phyloP scores from a whole-genome alignment of 768 basidiomycete species.

The Leccinum barrowsii region DNA sequence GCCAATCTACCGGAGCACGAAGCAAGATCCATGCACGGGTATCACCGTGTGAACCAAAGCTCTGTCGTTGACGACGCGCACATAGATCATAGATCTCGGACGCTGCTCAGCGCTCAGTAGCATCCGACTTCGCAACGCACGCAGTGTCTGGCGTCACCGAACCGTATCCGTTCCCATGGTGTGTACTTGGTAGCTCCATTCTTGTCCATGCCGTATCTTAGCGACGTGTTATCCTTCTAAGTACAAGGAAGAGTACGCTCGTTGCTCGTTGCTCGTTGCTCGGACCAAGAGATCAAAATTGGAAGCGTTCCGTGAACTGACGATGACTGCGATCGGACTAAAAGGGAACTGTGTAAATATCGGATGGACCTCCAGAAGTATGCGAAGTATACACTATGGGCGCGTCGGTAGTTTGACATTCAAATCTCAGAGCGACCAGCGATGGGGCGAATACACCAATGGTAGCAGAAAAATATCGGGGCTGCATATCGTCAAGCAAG shows the following conservation, averaged over 20 bases:
- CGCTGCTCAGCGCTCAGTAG: constrained; percentile 21
- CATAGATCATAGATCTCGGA: constrained; percentile 13
- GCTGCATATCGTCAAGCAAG: neutral
- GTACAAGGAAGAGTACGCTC: constrained; percentile 35
- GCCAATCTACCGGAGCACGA: constrained; percentile 33
- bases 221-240: constrained; percentile 39
- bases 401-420: neutral
- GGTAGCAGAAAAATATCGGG: neutral
- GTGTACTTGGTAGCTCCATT: too few relatives aligned
- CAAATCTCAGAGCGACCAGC: neutral
- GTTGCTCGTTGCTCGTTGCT: constrained; percentile 28
- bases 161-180: constrained; percentile 26
- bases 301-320: constrained; percentile 23
- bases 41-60: neutral
- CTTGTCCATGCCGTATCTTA: constrained; percentile 8
- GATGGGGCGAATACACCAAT: neutral
- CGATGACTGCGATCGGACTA: constrained; percentile 26
- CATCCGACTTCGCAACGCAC: constrained; percentile 21
- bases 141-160: constrained; percentile 30
- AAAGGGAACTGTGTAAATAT: constrained; percentile 22
- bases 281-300: constrained; percentile 24
- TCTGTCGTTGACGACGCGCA: neutral
- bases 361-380: constrained; percentile 16
- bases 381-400: constrained; percentile 12
- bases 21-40: constrained; percentile 28